Percentiles rank a stretch among this genome's conserved stretches.
Evolutionary conservation across 441 rosid species (phyloP).

Genomic region (Raphanus hybrid): DNA sequence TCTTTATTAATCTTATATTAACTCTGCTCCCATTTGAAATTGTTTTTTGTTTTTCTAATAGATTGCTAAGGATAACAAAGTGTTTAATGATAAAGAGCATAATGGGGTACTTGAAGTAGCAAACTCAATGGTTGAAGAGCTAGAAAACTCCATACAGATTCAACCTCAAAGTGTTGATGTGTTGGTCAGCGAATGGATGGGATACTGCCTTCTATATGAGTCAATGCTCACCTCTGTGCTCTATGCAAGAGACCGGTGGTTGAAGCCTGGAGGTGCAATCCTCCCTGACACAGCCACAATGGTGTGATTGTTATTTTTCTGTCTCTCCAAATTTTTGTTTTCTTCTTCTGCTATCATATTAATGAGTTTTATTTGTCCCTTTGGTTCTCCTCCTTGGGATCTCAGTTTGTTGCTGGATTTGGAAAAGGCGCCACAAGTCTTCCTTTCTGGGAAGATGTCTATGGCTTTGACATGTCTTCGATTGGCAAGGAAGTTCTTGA

Average conservation of each 20-base stretch:
- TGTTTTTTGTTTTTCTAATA: conserved; percentile 25
- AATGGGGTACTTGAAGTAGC: conserved; percentile 78
- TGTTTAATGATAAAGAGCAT: conserved; percentile 48
- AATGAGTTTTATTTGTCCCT: too few species aligned
- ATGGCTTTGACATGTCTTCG: conserved; percentile 86
- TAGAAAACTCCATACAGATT: conserved; percentile 62
- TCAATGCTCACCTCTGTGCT: conserved; percentile 94
- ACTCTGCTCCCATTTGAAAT: too few species aligned
- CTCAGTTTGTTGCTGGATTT: too few species aligned
- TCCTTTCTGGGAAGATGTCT: conserved; percentile 92
- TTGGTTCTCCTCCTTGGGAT: too few species aligned
- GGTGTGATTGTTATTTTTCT: conserved; percentile 38
- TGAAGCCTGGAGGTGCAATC: conserved; percentile 97
- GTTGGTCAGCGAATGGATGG: conserved; percentile 98
- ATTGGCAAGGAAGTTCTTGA: conserved; percentile 75
- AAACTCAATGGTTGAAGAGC: conserved; percentile 85
- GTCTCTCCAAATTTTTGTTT: not conserved
- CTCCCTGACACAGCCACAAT: conserved; percentile 96
- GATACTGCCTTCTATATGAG: conserved; percentile 92
- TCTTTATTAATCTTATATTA: too few species aligned
- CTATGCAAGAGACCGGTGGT: conserved; percentile 91
- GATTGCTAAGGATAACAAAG: conserved; percentile 84
- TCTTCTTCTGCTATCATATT: not conserved
- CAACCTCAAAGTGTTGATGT: conserved; percentile 82
- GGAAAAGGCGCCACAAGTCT: conserved; percentile 79